Percentiles rank a stretch among this genome's conserved stretches.
These are phyloP conservation scores for Rhodotorula sp. DNA, from an alignment of 1,284 basidiomycete genomes.

Conservation along the genomic window DNA sequence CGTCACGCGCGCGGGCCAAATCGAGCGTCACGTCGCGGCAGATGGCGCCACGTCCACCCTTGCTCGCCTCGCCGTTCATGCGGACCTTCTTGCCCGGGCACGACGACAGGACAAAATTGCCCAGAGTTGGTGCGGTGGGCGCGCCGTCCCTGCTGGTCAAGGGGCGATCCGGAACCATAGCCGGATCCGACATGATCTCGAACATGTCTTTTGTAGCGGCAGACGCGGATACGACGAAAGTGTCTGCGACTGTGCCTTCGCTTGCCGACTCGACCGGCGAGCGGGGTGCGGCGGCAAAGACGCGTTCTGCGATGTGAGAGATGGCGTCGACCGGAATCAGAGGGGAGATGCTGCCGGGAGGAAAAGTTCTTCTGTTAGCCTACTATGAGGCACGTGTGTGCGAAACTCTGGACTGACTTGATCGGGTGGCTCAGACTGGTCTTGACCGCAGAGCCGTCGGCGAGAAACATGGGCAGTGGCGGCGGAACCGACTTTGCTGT, in stretches of 20 bases:
- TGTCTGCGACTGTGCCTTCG: not conserved
- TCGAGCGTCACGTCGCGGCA: conserved; percentile 79
- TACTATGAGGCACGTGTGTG: fast-evolving
- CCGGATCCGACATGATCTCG: conserved; percentile 8
- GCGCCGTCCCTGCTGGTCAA: not conserved
- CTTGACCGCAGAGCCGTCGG: conserved; percentile 40
- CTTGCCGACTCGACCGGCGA: not conserved
- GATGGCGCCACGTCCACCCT: conserved; percentile 71
- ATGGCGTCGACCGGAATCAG: conserved; percentile 43
- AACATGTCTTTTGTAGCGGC: conserved; percentile 27
- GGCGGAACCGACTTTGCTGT: not conserved
- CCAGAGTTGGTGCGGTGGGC: conserved; percentile 53
- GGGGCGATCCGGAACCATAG: not conserved
- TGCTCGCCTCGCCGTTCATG: conserved; percentile 50
- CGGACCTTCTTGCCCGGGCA: conserved; percentile 98
- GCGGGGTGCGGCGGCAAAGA: not conserved
- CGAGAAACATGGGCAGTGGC: conserved; percentile 28
- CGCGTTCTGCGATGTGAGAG: not conserved
- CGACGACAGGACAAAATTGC: conserved; percentile 86
- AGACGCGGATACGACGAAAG: conserved; percentile 23
- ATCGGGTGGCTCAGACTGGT: conserved; percentile 44
- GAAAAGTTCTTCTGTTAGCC: not conserved
- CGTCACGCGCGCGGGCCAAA: conserved; percentile 68
- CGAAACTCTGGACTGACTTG: conserved; percentile 26
- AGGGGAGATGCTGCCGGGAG: conserved; percentile 34